Percentiles rank a stretch among this genome's conserved stretches.
Evolutionary conservation across 2,329 filamentous ascomycete genomes (phyloP).

Genomic region (Calonectria crousiana): DNA sequence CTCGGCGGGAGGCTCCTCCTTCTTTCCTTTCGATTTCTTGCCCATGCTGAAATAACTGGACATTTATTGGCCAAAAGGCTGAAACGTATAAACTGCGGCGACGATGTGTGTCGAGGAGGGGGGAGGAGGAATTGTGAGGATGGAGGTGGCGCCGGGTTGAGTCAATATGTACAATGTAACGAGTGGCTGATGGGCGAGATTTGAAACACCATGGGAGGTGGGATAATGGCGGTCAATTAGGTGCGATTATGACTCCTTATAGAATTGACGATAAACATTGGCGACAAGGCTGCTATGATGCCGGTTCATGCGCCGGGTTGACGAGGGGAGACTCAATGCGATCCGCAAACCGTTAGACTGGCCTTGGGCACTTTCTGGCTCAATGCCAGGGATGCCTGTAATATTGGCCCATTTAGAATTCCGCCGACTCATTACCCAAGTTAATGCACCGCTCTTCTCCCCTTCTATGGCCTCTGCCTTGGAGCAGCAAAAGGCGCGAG

Average conservation of each 20-base stretch:
- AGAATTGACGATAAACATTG: not conserved
- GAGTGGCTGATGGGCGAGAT: conserved; percentile 20
- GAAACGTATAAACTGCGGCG: not conserved
- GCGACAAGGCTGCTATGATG: not conserved
- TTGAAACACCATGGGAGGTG: conserved; percentile 22
- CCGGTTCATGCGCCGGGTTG: not conserved
- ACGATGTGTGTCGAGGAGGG: not conserved
- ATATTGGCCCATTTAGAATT: not conserved
- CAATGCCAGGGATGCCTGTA: conserved; percentile 2
- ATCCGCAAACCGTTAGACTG: not conserved
- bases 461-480: no score
- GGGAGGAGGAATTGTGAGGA: not conserved
- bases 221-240: not conserved
- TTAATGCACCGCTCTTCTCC: not conserved
- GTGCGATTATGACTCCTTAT: not conserved
- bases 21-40: conserved; percentile 14
- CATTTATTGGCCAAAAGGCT: not conserved
- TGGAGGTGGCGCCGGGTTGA: not conserved
- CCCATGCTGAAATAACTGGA: conserved; percentile 12
- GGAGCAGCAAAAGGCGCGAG: not conserved
- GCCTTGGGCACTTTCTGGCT: not conserved
- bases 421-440: conserved; percentile 1
- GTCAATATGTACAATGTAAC: conserved; percentile 3
- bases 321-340: not conserved
- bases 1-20: not conserved